Base-by-base conservation (phyloP, 192 early-diverging fungal species). In the Pecoramyces ruminantium region DNA sequence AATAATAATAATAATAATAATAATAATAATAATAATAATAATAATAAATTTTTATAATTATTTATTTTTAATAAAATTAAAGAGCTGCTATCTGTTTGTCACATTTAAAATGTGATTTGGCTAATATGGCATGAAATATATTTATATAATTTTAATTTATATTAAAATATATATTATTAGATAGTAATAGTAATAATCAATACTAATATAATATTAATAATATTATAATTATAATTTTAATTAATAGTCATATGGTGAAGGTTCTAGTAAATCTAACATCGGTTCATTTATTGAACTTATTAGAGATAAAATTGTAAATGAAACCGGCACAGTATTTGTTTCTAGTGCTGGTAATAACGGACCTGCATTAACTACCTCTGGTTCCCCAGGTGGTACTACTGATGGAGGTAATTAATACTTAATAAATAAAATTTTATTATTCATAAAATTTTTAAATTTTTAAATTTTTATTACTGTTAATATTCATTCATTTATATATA, bases 341-440 rank as follows among this genome's bases (percentile, higher is more conserved):
- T 87, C 92, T 29, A 93, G 93, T 67, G 95, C 95, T 0, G 96
- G 97, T 79, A 99, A 99, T 83, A 92, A 92, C 78, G 97, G 97
- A 15, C 96, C 97, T 4, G 94, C 92, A 28, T 87, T 96, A 80
- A 90, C 92, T 28, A 95, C 96, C 2, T 88, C 91, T 28, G 93
- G 95, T 38, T 89, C 96, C 5, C 97, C 97, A 1, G 95, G 93
- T 78, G 93, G 93, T 79, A 92, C 90, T 77, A 87, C 87, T 11
- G 85, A 89, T 38, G 89, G 86, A 79, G 89, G 85, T 25, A 67
- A 14, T 14, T 14, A 8, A 34, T n/a, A n/a, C n/a, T n/a, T n/a
- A n/a, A n/a, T n/a, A n/a, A n/a, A n/a, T n/a, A n/a, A n/a, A n/a
- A n/a, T n/a, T n/a, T n/a, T n/a, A n/a, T n/a, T n/a, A n/a, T n/a